phyloP scores from a whole-genome alignment of 306 rosid genomes.

The Rosa chinensis region DNA sequence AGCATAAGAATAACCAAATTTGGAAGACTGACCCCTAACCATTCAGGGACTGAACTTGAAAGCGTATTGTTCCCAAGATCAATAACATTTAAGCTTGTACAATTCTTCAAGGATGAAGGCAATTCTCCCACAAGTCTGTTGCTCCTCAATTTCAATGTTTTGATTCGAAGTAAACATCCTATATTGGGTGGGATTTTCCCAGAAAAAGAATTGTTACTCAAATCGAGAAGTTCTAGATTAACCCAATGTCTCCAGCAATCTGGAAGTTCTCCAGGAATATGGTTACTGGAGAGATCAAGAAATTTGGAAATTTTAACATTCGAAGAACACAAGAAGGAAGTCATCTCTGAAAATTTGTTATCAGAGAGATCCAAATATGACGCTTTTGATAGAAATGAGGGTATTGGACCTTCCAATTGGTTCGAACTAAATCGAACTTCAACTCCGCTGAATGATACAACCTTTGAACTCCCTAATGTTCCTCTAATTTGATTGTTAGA shows the following conservation, averaged over 20 bases:
- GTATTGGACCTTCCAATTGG: neutral
- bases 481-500: neutral
- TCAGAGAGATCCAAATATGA: neutral
- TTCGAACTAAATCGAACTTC: neutral
- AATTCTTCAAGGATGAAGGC: conserved; percentile 9
- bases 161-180: neutral
- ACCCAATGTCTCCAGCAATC: conserved; percentile 1
- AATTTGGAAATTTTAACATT: rapidly evolving
- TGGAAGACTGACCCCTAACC: conserved; percentile 1
- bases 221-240: neutral
- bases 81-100: neutral
- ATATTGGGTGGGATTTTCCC: conserved; percentile 7
- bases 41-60: neutral
- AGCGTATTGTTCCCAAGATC: conserved; percentile 21
- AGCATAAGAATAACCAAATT: conserved; percentile 17
- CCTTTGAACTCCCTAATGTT: neutral
- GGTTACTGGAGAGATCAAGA: conserved; percentile 6
- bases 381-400: neutral
- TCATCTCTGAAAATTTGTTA: neutral
- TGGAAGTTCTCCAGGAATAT: neutral
- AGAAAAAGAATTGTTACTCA: neutral
- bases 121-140: conserved; percentile 13
- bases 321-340: neutral
- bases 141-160: neutral
- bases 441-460: neutral